These are phyloP conservation scores for Citrullus mucosospermus DNA, from an alignment of 306 rosid genomes.

Conservation along the genomic window DNA sequence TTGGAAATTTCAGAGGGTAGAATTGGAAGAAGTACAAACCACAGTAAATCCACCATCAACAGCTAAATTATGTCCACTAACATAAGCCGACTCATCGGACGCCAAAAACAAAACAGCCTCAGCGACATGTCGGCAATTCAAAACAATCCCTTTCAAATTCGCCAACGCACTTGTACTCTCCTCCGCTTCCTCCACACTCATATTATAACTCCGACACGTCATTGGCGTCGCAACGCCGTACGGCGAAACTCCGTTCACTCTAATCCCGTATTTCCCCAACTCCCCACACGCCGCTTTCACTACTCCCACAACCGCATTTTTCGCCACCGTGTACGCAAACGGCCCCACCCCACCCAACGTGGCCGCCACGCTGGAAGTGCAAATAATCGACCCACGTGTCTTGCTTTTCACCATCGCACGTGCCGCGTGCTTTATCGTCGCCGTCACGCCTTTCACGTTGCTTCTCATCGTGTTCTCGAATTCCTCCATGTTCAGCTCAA, in stretches of 20 bases:
- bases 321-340: conserved; percentile 44
- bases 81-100: conserved; percentile 53
- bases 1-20: neutral
- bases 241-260: conserved; percentile 77
- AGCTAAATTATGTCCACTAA: conserved; percentile 72
- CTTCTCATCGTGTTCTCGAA: conserved; percentile 50
- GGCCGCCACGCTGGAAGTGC: conserved; percentile 71
- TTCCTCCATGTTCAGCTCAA: conserved; percentile 51
- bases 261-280: conserved; percentile 62
- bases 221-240: conserved; percentile 79
- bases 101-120: conserved; percentile 84
- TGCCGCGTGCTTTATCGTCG: conserved; percentile 52
- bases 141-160: conserved; percentile 57
- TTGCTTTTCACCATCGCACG: conserved; percentile 54
- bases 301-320: conserved; percentile 61
- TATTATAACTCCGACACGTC: conserved; percentile 33
- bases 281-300: conserved; percentile 59
- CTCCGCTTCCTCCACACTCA: conserved; percentile 41
- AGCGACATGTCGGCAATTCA: conserved; percentile 60
- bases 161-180: conserved; percentile 21
- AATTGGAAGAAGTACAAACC: conserved; percentile 17
- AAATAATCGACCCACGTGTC: conserved; percentile 54
- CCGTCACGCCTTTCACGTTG: conserved; percentile 61
- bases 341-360: conserved; percentile 59
- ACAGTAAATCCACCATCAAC: conserved; percentile 79